Evolutionary conservation across 805 yeast species (phyloP).

Genomic region (Pichia rugopelliculosa): DNA sequence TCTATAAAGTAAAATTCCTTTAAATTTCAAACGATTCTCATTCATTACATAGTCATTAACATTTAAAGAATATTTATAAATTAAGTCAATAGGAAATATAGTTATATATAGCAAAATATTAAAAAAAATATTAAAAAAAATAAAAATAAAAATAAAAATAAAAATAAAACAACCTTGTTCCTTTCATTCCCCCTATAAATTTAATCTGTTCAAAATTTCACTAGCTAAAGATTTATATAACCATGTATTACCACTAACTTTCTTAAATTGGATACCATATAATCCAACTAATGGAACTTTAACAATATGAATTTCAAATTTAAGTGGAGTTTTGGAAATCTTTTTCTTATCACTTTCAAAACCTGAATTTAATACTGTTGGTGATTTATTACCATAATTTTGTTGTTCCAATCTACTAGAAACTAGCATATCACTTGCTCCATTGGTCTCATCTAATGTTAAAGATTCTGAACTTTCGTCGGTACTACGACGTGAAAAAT

Average conservation of each 20-base stretch:
- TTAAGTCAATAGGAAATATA: neutral
- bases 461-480: conserved; percentile 54
- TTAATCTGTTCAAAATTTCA: conserved; percentile 66
- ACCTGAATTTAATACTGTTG: conserved; percentile 1
- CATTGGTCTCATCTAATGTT: conserved; percentile 45
- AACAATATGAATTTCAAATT: conserved; percentile 86
- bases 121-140: neutral
- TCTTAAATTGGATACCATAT: conserved; percentile 92
- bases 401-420: conserved; percentile 52
- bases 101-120: too few species aligned
- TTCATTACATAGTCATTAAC: neutral
- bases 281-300: conserved; percentile 86
- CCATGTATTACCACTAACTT: conserved; percentile 91
- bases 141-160: neutral
- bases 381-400: conserved; percentile 14
- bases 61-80: neutral
- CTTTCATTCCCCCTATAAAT: conserved; percentile 33
- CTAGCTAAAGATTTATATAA: conserved; percentile 86
- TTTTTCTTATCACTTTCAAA: conserved; percentile 1
- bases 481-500: conserved; percentile 27
- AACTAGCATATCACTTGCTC: conserved; percentile 52
- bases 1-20: too few species aligned
- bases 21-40: too few species aligned
- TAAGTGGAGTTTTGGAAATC: conserved; percentile 50
- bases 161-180: conserved; percentile 8